Conservation (phyloP, 352 stramenopile genomes). For the Pythium angustatum region DNA sequence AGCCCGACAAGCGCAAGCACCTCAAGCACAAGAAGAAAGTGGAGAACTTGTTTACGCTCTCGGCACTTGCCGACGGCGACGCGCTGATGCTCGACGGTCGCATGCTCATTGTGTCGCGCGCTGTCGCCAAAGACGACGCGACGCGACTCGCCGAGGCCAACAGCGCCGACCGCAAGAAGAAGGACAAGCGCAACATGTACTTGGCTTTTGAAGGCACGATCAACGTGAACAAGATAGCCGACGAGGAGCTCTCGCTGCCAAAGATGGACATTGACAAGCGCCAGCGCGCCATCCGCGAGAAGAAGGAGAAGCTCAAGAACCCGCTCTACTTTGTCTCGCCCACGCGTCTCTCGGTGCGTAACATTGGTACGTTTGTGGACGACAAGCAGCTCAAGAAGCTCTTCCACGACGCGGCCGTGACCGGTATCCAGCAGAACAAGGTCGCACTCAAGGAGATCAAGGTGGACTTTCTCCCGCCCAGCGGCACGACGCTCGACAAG, state of each 20-base stretch:
- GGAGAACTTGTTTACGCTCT: conserved; percentile 62
- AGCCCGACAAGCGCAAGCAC: conserved; percentile 54
- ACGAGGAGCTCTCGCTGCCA: conserved; percentile 82
- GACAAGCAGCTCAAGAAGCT: conserved; percentile 92
- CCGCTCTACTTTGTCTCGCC: conserved; percentile 98
- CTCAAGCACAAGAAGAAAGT: conserved; percentile 60
- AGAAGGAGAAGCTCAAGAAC: conserved; percentile 97
- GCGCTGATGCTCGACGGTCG: conserved; percentile 74
- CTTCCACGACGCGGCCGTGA: conserved; percentile 76
- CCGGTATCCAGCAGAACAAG: conserved; percentile 65
- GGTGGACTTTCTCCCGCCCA: conserved; percentile 48
- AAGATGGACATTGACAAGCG: conserved; percentile 95
- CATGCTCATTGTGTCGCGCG: conserved; percentile 71
- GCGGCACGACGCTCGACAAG: conserved; percentile 25
- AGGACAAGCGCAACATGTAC: conserved; percentile 97
- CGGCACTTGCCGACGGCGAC: conserved; percentile 68
- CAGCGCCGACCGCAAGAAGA: conserved; percentile 53
- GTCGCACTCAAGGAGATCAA: conserved; percentile 86
- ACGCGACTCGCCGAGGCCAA: conserved; percentile 60
- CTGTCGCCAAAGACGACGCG: conserved; percentile 73
- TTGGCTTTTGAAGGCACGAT: conserved; percentile 95
- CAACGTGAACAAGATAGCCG: conserved; percentile 89
- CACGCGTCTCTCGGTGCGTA: conserved; percentile 92
- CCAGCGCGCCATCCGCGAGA: conserved; percentile 90
- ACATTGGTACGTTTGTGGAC: conserved; percentile 86